Evolutionary conservation across 2,329 filamentous ascomycete genomes (phyloP).

Genomic region (Botryosphaeria dothidea): DNA sequence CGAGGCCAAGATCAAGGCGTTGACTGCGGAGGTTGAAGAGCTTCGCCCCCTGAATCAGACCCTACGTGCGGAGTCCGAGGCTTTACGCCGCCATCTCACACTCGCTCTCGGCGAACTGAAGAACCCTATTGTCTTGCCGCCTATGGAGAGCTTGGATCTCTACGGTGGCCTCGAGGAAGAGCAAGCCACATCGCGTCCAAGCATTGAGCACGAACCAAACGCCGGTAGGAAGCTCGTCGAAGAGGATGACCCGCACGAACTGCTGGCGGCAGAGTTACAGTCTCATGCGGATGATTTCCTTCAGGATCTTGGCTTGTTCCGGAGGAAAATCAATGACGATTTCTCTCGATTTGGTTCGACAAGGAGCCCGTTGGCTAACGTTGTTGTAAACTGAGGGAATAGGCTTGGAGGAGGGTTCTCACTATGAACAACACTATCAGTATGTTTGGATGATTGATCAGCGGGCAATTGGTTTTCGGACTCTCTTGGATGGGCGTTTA

Average conservation of each 20-base stretch:
- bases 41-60: conserved; percentile 58
- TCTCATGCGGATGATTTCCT: conserved; percentile 83
- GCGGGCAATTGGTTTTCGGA: background rate
- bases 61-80: conserved; percentile 72
- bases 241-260: conserved; percentile 50
- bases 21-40: conserved; percentile 58
- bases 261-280: conserved; percentile 66
- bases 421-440: background rate
- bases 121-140: conserved; percentile 76
- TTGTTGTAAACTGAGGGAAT: background rate
- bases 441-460: background rate
- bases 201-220: conserved; percentile 48
- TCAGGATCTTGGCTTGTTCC: conserved; percentile 76
- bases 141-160: conserved; percentile 26
- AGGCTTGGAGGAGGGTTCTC: background rate
- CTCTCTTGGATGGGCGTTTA: background rate
- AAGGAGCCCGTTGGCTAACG: conserved; percentile 6
- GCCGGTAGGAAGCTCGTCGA: conserved; percentile 63
- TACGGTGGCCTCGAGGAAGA: conserved; percentile 22
- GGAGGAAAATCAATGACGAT: conserved; percentile 84
- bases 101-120: conserved; percentile 82
- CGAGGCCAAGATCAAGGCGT: conserved; percentile 88
- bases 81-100: conserved; percentile 81
- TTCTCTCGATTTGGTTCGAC: conserved; percentile 59
- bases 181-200: conserved; percentile 26